Percentiles rank a stretch among this genome's conserved stretches.
Evolutionary conservation across 371 early-diverging fungal species (phyloP).

Genomic region (Dentiscutata heterogama): DNA sequence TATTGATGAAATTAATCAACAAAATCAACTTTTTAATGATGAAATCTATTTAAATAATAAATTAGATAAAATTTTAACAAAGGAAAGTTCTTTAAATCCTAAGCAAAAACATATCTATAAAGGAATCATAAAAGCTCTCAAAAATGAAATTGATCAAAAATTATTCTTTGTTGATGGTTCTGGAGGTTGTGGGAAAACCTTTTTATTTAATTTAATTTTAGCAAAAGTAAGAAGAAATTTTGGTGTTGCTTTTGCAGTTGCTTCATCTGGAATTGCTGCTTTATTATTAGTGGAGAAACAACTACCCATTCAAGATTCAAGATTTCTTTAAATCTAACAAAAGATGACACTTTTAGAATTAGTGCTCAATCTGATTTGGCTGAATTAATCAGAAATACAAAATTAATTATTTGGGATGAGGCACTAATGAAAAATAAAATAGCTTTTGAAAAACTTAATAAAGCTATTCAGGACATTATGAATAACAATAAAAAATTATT

Average conservation of each 20-base stretch:
- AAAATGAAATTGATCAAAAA: background rate
- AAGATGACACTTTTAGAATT: conserved; percentile 42
- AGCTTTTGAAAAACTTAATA: conserved; percentile 48
- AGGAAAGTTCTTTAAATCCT: background rate
- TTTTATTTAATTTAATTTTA: conserved; percentile 47
- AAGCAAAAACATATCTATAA: background rate
- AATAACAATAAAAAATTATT: conserved; percentile 26
- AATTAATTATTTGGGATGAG: conserved; percentile 55
- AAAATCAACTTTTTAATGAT: too few relatives aligned
- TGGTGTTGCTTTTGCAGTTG: conserved; percentile 45
- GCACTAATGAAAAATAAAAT: conserved; percentile 49
- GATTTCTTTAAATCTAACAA: conserved; percentile 45
- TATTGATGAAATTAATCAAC: too few relatives aligned
- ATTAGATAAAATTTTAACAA: too few relatives aligned
- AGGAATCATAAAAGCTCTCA: background rate
- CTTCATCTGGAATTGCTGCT: conserved; percentile 28
- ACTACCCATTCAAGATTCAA: conserved; percentile 38
- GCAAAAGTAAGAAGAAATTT: conserved; percentile 8
- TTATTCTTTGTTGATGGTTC: conserved; percentile 48
- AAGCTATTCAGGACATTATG: conserved; percentile 49
- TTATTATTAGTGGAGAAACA: too few relatives aligned
- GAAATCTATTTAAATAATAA: too few relatives aligned
- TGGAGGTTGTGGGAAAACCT: conserved; percentile 47
- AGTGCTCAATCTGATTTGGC: conserved; percentile 13
- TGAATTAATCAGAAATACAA: conserved; percentile 26